phyloP scores from a whole-genome alignment of 768 basidiomycete species.

The Lentinus tigrinus region DNA sequence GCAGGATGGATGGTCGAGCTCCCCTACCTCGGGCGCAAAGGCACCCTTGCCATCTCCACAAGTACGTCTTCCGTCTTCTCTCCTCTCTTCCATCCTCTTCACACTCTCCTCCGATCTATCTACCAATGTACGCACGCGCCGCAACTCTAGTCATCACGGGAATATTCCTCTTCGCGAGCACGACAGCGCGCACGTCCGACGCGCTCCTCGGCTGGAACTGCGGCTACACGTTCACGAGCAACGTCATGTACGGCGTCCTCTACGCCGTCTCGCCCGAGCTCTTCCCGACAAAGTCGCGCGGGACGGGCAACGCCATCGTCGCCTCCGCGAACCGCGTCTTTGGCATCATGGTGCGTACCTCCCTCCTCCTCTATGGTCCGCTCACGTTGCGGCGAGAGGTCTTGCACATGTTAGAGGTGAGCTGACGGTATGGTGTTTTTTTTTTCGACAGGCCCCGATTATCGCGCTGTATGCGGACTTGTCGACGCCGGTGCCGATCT shows the following conservation, averaged over 20 bases:
- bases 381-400: no score
- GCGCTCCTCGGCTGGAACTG: slow-evolving; percentile 60
- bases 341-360: slow-evolving; percentile 50
- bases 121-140: not conserved
- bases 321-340: slow-evolving; percentile 54
- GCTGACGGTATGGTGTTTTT: not conserved
- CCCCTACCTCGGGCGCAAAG: slow-evolving; percentile 49
- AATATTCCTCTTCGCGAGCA: slow-evolving; percentile 55
- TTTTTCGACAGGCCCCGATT: slow-evolving; percentile 45
- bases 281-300: slow-evolving; percentile 53
- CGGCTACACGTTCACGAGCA: slow-evolving; percentile 54
- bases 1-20: slow-evolving; percentile 56
- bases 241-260: slow-evolving; percentile 53
- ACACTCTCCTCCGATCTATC: not conserved
- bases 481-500: slow-evolving; percentile 51
- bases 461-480: slow-evolving; percentile 50
- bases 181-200: slow-evolving; percentile 52
- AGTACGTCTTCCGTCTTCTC: slow-evolving; percentile 25
- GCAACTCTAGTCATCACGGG: slow-evolving; percentile 56
- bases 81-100: not conserved
- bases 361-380: not conserved
- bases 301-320: slow-evolving; percentile 56
- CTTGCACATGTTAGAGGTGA: no score
- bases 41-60: slow-evolving; percentile 52
- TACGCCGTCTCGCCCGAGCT: slow-evolving; percentile 47